These are phyloP conservation scores for Suillus occidentalis DNA, from an alignment of 768 basidiomycete genomes.

Conservation along the genomic window DNA sequence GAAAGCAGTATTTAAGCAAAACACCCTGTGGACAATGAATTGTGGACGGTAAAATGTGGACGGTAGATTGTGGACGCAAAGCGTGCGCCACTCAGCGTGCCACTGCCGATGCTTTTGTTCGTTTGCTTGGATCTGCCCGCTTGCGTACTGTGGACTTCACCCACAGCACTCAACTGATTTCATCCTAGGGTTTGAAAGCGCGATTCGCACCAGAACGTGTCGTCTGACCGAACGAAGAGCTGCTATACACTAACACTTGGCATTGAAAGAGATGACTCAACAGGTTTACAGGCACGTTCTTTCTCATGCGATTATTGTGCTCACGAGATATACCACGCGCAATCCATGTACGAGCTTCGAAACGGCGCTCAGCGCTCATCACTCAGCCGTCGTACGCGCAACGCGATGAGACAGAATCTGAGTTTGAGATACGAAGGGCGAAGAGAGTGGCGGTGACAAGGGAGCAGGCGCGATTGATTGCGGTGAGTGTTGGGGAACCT, in stretches of 20 bases:
- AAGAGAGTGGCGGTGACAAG: conserved; percentile 18
- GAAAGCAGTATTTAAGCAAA: not conserved
- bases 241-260: too few species aligned
- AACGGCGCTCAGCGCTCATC: not conserved
- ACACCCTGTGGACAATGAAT: not conserved
- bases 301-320: not conserved
- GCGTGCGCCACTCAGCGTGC: not conserved
- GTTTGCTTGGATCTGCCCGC: not conserved
- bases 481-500: conserved; percentile 11
- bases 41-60: not conserved
- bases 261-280: not conserved
- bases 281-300: not conserved
- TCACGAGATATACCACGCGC: conserved; percentile 17
- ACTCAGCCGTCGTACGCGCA: conserved; percentile 7
- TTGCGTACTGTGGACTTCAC: not conserved
- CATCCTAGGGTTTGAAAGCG: not conserved
- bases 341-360: conserved; percentile 16
- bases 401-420: conserved; percentile 11
- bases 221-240: not conserved
- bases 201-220: not conserved
- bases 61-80: not conserved
- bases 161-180: not conserved
- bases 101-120: not conserved
- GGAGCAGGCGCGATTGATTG: conserved; percentile 24
- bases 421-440: conserved; percentile 26